Evolutionary conservation across 306 rosid species (phyloP).

Genomic region (Vigna trinervia): DNA sequence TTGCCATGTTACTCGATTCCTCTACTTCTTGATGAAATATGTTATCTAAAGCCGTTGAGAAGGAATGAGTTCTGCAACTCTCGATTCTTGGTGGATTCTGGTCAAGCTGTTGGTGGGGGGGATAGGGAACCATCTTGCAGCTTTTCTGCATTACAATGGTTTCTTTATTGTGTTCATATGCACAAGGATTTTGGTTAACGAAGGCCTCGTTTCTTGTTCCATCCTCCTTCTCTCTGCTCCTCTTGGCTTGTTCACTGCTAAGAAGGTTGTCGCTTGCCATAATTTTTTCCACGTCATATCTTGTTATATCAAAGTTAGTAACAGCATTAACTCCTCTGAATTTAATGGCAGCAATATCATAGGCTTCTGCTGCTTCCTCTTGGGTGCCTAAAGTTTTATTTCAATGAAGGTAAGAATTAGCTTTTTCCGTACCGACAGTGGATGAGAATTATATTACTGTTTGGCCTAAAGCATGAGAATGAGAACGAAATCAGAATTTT

Average conservation of each 20-base stretch:
- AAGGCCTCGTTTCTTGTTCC: constrained; percentile 38
- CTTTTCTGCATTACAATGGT: constrained; percentile 31
- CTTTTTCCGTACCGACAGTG: background rate
- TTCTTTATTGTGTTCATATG: constrained; percentile 39
- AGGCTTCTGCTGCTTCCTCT: constrained; percentile 94
- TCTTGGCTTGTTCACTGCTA: constrained; percentile 65
- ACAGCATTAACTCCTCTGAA: constrained; percentile 79
- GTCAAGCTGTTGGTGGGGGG: background rate
- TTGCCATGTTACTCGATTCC: constrained; percentile 52
- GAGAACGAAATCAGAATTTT: background rate
- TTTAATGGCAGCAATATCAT: constrained; percentile 86
- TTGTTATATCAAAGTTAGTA: constrained; percentile 75
- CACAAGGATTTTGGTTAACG: constrained; percentile 34
- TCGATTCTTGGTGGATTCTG: constrained; percentile 38
- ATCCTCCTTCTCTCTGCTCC: constrained; percentile 47
- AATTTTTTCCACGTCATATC: constrained; percentile 76
- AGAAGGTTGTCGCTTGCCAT: constrained; percentile 74
- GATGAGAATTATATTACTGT: background rate
- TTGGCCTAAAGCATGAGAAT: background rate
- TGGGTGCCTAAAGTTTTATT: constrained; percentile 67
- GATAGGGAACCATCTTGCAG: constrained; percentile 1
- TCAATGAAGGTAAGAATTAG: constrained; percentile 18
- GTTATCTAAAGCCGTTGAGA: constrained; percentile 40
- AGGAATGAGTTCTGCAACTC: constrained; percentile 36
- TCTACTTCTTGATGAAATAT: constrained; percentile 47